A percentile compares a stretch with the other conserved stretches of the same genome.
Conservation (phyloP, 2,329 filamentous ascomycete genomes). For the Xylariales sp. region DNA sequence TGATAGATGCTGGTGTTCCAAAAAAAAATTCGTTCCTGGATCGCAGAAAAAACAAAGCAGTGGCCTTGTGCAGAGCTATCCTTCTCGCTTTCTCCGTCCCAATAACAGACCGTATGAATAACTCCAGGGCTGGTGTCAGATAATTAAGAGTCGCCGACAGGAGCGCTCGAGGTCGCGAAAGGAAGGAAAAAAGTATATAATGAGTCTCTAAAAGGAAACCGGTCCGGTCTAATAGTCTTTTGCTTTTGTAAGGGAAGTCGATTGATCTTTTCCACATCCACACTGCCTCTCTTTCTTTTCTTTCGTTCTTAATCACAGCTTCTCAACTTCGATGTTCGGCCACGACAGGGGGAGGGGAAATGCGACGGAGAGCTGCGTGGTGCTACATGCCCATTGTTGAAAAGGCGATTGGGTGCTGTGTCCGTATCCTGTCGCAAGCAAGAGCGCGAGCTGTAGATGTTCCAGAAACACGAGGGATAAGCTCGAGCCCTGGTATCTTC, state of each 20-base stretch:
- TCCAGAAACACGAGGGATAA: background rate
- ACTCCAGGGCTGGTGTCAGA: too few species aligned
- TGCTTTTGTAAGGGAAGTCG: background rate
- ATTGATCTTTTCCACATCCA: background rate
- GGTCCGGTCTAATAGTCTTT: slow-evolving; percentile 6
- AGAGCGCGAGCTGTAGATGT: slow-evolving; percentile 1
- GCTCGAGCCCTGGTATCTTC: slow-evolving; percentile 4
- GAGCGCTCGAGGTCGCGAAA: too few species aligned
- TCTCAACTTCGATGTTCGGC: slow-evolving; percentile 4
- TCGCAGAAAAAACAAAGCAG: too few species aligned
- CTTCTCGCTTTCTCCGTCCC: too few species aligned
- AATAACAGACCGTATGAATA: too few species aligned
- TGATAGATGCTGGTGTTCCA: background rate
- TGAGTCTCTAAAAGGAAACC: slow-evolving; percentile 7
- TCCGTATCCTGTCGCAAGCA: slow-evolving; percentile 6
- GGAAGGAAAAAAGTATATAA: slow-evolving; percentile 9
- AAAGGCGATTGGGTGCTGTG: background rate
- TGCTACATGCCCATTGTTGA: slow-evolving; percentile 8
- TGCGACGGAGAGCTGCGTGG: slow-evolving; percentile 7
- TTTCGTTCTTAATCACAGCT: too few species aligned
- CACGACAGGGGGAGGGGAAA: slow-evolving; percentile 6
- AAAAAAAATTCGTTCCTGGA: too few species aligned
- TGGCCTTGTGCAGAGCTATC: too few species aligned
- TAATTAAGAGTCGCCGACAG: too few species aligned
- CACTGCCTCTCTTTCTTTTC: background rate